Conservation (phyloP, 2,329 filamentous ascomycete species). For the Myriosclerotinia curreyana region DNA sequence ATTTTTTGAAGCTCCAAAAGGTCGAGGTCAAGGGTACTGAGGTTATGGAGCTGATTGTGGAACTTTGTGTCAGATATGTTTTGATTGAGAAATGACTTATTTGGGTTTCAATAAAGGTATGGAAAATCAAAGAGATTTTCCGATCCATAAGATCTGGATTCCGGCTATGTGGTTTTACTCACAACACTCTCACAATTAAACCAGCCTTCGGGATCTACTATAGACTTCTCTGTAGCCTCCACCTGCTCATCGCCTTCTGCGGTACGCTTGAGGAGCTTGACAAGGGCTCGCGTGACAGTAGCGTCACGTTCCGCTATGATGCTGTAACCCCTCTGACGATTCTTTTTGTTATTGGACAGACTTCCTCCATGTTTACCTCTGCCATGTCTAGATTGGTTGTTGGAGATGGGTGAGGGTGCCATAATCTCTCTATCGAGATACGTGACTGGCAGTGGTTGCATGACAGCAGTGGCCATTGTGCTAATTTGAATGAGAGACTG, state of each 20-base stretch:
- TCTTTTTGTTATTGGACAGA: conserved; percentile 38
- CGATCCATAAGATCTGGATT: neutral
- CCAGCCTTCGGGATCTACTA: conserved; percentile 44
- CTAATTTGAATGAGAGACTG: conserved; percentile 9
- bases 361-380: conserved; percentile 37
- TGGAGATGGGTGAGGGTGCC: conserved; percentile 38
- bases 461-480: conserved; percentile 37
- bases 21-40: conserved; percentile 39
- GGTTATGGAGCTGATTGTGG: conserved; percentile 12
- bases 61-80: conserved; percentile 39
- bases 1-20: conserved; percentile 42
- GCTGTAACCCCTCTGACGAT: conserved; percentile 42
- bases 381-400: conserved; percentile 37
- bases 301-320: conserved; percentile 44
- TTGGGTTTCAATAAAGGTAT: neutral
- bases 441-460: conserved; percentile 33
- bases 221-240: conserved; percentile 41
- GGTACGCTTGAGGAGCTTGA: conserved; percentile 45
- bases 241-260: conserved; percentile 41
- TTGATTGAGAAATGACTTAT: neutral
- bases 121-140: neutral
- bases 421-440: conserved; percentile 37
- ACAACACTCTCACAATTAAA: conserved; percentile 44
- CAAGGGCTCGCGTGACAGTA: conserved; percentile 44
- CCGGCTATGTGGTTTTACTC: conserved; percentile 24